A percentile compares a stretch with the other conserved stretches of the same genome.
These are phyloP conservation scores for Cephaloascus albidus DNA, from an alignment of 805 yeast species.

Conservation along the genomic window DNA sequence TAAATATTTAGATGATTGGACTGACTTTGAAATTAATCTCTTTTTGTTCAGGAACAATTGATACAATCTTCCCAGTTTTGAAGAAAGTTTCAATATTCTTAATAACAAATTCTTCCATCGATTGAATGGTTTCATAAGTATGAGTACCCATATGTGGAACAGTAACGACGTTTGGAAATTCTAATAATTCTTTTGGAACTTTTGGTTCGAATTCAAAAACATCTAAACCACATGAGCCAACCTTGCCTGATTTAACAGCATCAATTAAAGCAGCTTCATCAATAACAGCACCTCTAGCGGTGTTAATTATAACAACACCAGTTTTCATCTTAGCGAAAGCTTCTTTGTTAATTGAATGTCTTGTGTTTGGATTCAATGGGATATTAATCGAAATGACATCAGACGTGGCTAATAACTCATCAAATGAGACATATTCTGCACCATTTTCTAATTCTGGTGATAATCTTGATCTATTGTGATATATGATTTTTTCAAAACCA, in stretches of 20 bases:
- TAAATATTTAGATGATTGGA: no score
- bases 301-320: constrained; percentile 71
- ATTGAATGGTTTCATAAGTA: constrained; percentile 60
- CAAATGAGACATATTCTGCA: constrained; percentile 63
- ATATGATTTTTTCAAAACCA: constrained; percentile 62
- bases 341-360: constrained; percentile 55
- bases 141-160: constrained; percentile 90
- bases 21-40: constrained; percentile 12
- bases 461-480: constrained; percentile 61
- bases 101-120: constrained; percentile 76
- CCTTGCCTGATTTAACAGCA: constrained; percentile 52
- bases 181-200: constrained; percentile 52
- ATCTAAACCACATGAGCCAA: constrained; percentile 63
- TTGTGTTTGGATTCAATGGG: constrained; percentile 68
- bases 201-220: constrained; percentile 72
- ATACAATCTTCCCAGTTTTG: constrained; percentile 56
- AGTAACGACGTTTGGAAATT: constrained; percentile 60
- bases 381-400: constrained; percentile 70
- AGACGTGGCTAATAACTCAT: constrained; percentile 51
- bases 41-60: constrained; percentile 75
- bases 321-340: constrained; percentile 63
- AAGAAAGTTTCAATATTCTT: constrained; percentile 54
- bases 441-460: constrained; percentile 55
- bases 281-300: constrained; percentile 83
- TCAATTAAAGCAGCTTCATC: constrained; percentile 53